Percentiles rank a stretch among this genome's conserved stretches.
Evolutionary conservation across 106 monocot species (phyloP).

Genomic region (Acorus calamus): DNA sequence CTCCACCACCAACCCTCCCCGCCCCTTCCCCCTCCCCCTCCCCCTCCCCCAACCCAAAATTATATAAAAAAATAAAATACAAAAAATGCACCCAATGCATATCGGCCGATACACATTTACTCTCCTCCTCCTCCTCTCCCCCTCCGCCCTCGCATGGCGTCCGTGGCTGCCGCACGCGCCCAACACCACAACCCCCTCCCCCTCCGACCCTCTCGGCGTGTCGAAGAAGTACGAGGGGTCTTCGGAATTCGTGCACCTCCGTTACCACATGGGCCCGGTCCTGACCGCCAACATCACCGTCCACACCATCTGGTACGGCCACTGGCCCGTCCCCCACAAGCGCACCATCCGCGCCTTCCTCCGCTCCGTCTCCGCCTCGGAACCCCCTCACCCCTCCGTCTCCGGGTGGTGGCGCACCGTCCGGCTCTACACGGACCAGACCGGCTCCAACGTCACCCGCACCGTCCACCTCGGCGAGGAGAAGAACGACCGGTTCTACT

Average conservation of each 20-base stretch:
- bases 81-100: no score
- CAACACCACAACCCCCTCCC: neutral
- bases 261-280: slow-evolving; percentile 99
- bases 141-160: slow-evolving; percentile 24
- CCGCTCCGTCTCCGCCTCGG: slow-evolving; percentile 52
- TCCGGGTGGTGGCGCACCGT: slow-evolving; percentile 83
- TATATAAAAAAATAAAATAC: no score
- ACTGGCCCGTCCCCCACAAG: slow-evolving; percentile 68
- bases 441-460: slow-evolving; percentile 62
- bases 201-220: slow-evolving; percentile 4
- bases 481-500: slow-evolving; percentile 58
- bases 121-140: slow-evolving; percentile 3
- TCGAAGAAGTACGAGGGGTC: slow-evolving; percentile 94
- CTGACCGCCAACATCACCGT: slow-evolving; percentile 86
- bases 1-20: no score
- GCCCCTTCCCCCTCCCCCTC: no score
- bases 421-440: slow-evolving; percentile 86
- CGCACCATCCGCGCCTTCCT: slow-evolving; percentile 73
- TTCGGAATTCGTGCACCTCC: slow-evolving; percentile 82
- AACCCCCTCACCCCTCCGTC: slow-evolving; percentile 28
- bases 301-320: slow-evolving; percentile 94
- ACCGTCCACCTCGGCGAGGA: slow-evolving; percentile 49
- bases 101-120: no score
- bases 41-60: no score
- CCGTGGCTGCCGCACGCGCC: slow-evolving; percentile 47